Base-by-base conservation (phyloP, 805 yeast genomes). In the Sungouiella thailandica region DNA sequence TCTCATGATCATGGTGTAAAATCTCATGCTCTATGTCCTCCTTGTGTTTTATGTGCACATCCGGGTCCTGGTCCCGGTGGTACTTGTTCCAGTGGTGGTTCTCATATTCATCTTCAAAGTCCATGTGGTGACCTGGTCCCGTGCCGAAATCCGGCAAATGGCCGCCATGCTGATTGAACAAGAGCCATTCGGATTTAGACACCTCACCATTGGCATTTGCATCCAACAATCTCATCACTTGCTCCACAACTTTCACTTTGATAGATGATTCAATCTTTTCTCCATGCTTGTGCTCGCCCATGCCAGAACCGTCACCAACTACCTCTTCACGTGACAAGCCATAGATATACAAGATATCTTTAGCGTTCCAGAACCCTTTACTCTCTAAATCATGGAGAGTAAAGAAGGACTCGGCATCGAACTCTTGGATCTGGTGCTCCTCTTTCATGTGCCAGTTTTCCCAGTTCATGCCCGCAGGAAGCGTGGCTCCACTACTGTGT, bases 101-200 rank as follows among this genome's bases (percentile, higher is more conserved):
- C 56, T 90, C 97, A 55, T 89, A 90, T 55, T 89, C 97, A 46
- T 77, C 73, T 58, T 89, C 97, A 52, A 88, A 90, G 61, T 86
- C 96, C 23, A 88, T 81, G 61, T 89, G 96, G 53, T 89, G 96
- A 17, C 96, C 96, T 6, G 86, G 89, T 19, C 97, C 97, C 39
- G 80, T 78, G 7, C 96, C 95, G 55, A 89, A 78, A 57, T 90
- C 97, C 1, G 97, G 97, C 52, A 90, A 74, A 42, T 75, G 74
- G 1, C 83, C 81, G 7, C 94, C 94, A 9, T 57, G 60, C 2
- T 57, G 56, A 7, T 74, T 70, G 57, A 74, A 89, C 10, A 60
- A 62, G 28, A 76, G 48, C 80, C 88, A 90, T 53, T 87, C 96
- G 7, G 78, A 77, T 34, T 74, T 57, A 4, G 79, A 64, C 7